Conservation (phyloP, 305 asterid species). For the Ilex paraguariensis region DNA sequence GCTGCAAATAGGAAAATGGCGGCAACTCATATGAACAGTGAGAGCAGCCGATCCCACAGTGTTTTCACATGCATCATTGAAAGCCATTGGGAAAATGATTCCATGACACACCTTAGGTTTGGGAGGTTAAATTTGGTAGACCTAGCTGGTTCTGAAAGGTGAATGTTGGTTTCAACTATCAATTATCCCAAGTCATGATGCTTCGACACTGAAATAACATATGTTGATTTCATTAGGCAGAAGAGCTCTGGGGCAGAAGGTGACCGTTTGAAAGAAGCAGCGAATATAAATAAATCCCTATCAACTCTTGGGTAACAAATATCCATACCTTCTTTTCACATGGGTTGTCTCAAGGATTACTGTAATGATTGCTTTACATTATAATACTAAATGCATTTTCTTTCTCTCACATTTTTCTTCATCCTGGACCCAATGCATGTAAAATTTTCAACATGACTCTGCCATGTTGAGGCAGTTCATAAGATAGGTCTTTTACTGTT, state of each 20-base stretch:
- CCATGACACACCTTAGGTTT: constrained; percentile 69
- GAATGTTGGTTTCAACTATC: constrained; percentile 13
- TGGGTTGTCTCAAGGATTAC: no score
- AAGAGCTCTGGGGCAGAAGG: constrained; percentile 92
- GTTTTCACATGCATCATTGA: constrained; percentile 83
- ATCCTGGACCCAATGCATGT: no score
- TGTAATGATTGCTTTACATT: no score
- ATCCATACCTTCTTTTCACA: constrained; percentile 13
- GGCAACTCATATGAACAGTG: constrained; percentile 78
- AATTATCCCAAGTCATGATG: constrained; percentile 15
- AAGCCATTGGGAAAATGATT: constrained; percentile 81
- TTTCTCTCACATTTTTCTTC: constrained; percentile 1
- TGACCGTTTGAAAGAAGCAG: constrained; percentile 86
- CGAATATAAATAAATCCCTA: constrained; percentile 77
- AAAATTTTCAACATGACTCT: not conserved
- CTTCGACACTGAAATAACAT: constrained; percentile 12
- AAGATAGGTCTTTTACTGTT: no score
- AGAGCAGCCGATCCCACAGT: constrained; percentile 90
- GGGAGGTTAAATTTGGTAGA: constrained; percentile 83
- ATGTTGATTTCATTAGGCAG: constrained; percentile 46
- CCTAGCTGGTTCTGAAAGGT: constrained; percentile 94
- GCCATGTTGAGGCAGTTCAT: not conserved
- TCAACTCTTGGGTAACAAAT: constrained; percentile 76
- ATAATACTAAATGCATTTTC: not conserved
- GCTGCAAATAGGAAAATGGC: constrained; percentile 79